A percentile compares a stretch with the other conserved stretches of the same genome.
These are phyloP conservation scores for Davidsoniella virescens DNA, from an alignment of 2,329 filamentous ascomycete genomes.

Conservation along the genomic window DNA sequence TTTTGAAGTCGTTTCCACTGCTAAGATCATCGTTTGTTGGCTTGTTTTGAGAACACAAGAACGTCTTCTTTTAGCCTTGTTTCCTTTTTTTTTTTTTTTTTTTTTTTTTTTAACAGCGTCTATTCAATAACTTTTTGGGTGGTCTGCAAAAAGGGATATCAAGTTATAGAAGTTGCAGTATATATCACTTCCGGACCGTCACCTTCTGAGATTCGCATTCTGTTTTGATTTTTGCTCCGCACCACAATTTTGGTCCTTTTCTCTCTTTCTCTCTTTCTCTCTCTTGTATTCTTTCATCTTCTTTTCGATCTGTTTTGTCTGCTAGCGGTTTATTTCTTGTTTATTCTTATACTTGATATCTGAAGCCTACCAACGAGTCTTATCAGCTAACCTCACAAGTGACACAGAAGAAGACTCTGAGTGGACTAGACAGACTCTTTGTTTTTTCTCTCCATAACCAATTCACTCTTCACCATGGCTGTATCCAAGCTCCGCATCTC, in stretches of 20 bases:
- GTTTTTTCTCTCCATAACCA: conserved; percentile 1
- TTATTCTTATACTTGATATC: background rate
- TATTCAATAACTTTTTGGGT: no score
- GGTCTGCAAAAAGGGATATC: no score
- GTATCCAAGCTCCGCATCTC: conserved; percentile 40
- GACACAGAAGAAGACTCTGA: background rate
- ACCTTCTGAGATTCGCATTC: background rate
- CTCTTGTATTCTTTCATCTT: background rate
- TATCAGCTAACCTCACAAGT: background rate
- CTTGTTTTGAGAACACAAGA: no score
- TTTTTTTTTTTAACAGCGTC: no score
- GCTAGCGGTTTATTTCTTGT: background rate
- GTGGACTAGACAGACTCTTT: background rate
- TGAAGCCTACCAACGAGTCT: no score
- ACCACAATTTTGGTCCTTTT: background rate
- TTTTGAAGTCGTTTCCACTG: no score
- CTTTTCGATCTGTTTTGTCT: conserved; percentile 8
- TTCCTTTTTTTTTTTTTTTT: no score
- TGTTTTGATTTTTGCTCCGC: background rate
- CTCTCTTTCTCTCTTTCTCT: background rate
- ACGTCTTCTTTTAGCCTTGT: no score
- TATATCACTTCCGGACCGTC: no score
- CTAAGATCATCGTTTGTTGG: no score
- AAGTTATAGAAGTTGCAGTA: no score
- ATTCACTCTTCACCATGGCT: conserved; percentile 21